Conservation (phyloP, 306 rosid genomes). For the Gastrolobium bilobum region DNA sequence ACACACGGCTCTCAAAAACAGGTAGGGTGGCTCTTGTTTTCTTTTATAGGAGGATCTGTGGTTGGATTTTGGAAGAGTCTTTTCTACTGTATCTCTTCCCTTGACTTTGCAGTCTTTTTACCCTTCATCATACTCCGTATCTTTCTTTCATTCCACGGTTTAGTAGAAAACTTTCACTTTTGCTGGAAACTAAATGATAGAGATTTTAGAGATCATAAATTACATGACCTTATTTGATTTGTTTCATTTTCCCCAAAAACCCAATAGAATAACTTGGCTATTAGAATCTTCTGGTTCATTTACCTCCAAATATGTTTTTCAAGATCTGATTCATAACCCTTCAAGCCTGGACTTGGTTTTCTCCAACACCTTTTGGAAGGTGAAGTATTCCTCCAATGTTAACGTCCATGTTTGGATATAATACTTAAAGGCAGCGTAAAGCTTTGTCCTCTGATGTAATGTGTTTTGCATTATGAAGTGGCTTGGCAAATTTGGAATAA, state of each 20-base stretch:
- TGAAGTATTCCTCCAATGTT: neutral
- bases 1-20: neutral
- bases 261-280: neutral
- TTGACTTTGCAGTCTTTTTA: neutral
- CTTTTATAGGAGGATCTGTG: neutral
- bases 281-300: neutral
- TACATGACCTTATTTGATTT: neutral
- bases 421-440: neutral
- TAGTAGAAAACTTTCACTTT: neutral
- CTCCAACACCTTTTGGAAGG: constrained; percentile 1
- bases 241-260: neutral
- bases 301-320: neutral
- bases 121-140: too few species aligned
- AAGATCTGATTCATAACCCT: constrained; percentile 1
- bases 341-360: constrained; percentile 23
- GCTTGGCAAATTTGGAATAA: constrained; percentile 3
- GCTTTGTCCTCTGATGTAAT: neutral
- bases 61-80: constrained; percentile 7
- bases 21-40: neutral
- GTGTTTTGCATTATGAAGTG: neutral
- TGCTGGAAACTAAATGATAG: neutral
- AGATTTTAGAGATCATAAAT: constrained; percentile 1
- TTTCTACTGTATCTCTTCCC: neutral
- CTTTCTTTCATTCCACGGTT: neutral
- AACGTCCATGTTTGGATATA: neutral